Conservation (phyloP, 345 rosid species). For the Eucalyptus marginata region DNA sequence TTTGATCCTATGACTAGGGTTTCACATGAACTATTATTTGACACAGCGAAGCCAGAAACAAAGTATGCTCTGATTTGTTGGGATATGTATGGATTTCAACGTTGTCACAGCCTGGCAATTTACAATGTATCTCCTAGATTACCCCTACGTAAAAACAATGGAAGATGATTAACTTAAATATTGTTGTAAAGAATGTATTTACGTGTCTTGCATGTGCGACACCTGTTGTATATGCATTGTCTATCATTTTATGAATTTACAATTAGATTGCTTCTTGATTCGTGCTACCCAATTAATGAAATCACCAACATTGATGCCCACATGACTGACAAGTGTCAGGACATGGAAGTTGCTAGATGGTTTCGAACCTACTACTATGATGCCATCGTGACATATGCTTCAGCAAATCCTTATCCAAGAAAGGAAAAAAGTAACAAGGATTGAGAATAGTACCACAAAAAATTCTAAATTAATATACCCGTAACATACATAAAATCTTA, state of each 20-base stretch:
- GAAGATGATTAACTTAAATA: not conserved
- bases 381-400: not conserved
- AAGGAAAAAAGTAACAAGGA: not conserved
- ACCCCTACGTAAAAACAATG: not conserved
- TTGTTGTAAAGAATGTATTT: not conserved
- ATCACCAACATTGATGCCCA: not conserved
- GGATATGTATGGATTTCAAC: not conserved
- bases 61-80: not conserved
- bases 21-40: not conserved
- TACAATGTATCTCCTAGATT: not conserved
- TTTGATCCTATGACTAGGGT: not conserved
- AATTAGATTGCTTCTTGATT: not conserved
- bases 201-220: not conserved
- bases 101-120: not conserved
- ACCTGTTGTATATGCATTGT: not conserved
- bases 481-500: not conserved
- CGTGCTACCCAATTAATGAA: not conserved
- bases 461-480: accelerated
- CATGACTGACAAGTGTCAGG: not conserved
- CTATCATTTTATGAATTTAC: not conserved
- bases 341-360: not conserved
- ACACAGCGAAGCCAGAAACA: not conserved
- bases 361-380: not conserved
- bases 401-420: not conserved
- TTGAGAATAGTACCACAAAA: not conserved